Base-by-base conservation (phyloP, 2,329 filamentous ascomycete species). In the Hymenoscyphus occultus region DNA sequence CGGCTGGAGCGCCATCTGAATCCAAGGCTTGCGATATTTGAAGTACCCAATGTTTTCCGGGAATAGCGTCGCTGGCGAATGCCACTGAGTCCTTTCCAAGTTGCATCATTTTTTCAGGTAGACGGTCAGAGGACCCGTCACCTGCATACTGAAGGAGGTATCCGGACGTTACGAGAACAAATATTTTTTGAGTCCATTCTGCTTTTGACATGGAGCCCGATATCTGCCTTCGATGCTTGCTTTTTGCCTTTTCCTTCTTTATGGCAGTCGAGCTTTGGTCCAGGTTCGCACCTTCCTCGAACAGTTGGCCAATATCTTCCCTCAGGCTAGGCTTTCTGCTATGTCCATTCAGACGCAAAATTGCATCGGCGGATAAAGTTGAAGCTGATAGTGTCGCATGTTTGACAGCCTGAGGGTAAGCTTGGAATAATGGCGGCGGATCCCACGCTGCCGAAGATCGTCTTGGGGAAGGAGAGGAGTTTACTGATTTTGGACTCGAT, bases 371-470 rank as follows among this genome's bases (percentile, higher is more conserved):
- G 1, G 90, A 86, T 12, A 90, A 78, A 1, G 83, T 85, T 45
- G 89, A 89, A 16, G 90, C 84, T 32, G 88, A 84, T 2, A 96
- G 80, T 16, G 84, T 86, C 12, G 86, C 87, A 75, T 95, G 86
- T 73, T 90, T 93, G 70, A 92, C 84, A 2, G 92, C 87, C 76
- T 96, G 93, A 0, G 91, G 90, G 74, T 93, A 96, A 13, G 91
- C 92, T 75, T 96, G 90, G 76, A 93, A 96, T 13, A 97, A 79
- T 1, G 92, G 91, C 6, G 92, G 91, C 16, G 88, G 84, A 64
- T 86, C 84, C 88, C 88, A 91, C 13, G 71, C 73, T 64, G 71
- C 63, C 19, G 70, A 70, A 12, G 68, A 67, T 10, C 71, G 64
- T 10, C 68, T 65, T 42, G 65, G 68, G 32, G 63, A 60, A 61